These are phyloP conservation scores for Senna tora DNA, from an alignment of 306 rosid species.

Conservation along the genomic window DNA sequence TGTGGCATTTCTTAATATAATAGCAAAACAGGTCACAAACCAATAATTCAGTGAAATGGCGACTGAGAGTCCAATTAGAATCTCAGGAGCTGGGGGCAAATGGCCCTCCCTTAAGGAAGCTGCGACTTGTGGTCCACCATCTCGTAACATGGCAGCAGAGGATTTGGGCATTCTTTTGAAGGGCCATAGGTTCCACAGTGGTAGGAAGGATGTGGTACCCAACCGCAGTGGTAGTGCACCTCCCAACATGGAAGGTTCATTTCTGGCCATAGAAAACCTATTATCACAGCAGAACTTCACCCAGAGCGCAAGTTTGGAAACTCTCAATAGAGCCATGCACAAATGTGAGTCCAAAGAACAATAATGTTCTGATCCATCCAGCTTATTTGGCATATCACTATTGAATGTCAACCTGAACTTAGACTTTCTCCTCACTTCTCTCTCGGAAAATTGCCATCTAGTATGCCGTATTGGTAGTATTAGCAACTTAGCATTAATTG, in stretches of 20 bases:
- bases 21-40: conserved; percentile 29
- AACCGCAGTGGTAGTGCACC: conserved; percentile 85
- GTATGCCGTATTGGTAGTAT: conserved; percentile 56
- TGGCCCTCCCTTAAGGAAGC: conserved; percentile 67
- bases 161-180: conserved; percentile 60
- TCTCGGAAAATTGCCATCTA: conserved; percentile 64
- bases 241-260: conserved; percentile 79
- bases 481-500: conserved; percentile 38
- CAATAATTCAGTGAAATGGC: conserved; percentile 52
- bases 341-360: conserved; percentile 58
- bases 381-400: conserved; percentile 54
- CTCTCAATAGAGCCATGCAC: conserved; percentile 50
- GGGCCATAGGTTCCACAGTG: conserved; percentile 53
- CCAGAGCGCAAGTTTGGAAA: conserved; percentile 49
- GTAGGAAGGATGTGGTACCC: conserved; percentile 57
- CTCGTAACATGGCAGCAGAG: conserved; percentile 56
- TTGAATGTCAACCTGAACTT: conserved; percentile 63
- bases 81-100: conserved; percentile 70
- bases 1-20: conserved; percentile 35
- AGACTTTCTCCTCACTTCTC: conserved; percentile 64
- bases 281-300: conserved; percentile 51
- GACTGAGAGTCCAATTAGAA: conserved; percentile 76
- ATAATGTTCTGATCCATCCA: conserved; percentile 59
- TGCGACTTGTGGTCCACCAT: conserved; percentile 40
- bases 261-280: conserved; percentile 57